phyloP scores from a whole-genome alignment of 257 asterid species.

The Nicotiana tabacum region DNA sequence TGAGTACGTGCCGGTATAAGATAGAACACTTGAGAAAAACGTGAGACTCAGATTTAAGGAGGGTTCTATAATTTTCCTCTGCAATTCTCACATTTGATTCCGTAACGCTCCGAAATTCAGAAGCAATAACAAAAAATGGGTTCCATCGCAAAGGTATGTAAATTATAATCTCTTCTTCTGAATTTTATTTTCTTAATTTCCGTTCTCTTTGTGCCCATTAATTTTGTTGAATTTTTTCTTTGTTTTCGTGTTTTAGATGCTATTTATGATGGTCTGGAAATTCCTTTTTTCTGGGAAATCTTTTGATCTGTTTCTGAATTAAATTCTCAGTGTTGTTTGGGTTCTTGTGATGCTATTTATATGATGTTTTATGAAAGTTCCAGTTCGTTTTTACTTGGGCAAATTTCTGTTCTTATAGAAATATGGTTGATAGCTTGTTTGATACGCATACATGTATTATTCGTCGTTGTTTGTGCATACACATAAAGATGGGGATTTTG shows the following conservation, averaged over 20 bases:
- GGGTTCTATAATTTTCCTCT: background rate
- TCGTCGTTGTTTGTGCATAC: background rate
- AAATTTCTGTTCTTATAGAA: background rate
- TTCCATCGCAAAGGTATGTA: slow-evolving; percentile 11
- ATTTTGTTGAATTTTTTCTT: background rate
- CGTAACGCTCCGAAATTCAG: background rate
- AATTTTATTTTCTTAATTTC: background rate
- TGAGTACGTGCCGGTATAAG: background rate
- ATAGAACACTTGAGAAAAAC: background rate
- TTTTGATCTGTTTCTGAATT: background rate
- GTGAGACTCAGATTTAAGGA: background rate
- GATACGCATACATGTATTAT: background rate
- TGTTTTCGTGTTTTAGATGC: background rate
- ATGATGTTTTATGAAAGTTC: background rate
- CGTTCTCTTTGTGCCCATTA: background rate
- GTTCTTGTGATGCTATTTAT: background rate
- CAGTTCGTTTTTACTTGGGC: background rate
- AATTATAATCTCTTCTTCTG: background rate
- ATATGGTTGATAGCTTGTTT: background rate
- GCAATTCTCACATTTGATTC: background rate
- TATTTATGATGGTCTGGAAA: background rate
- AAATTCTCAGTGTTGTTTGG: background rate
- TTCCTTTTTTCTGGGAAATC: background rate
- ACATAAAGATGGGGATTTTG: background rate
- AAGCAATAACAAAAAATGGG: slow-evolving; percentile 1